Conservation (phyloP, 225 moss, liverwort and hornwort genomes). For the Thuidium tamariscinum region DNA sequence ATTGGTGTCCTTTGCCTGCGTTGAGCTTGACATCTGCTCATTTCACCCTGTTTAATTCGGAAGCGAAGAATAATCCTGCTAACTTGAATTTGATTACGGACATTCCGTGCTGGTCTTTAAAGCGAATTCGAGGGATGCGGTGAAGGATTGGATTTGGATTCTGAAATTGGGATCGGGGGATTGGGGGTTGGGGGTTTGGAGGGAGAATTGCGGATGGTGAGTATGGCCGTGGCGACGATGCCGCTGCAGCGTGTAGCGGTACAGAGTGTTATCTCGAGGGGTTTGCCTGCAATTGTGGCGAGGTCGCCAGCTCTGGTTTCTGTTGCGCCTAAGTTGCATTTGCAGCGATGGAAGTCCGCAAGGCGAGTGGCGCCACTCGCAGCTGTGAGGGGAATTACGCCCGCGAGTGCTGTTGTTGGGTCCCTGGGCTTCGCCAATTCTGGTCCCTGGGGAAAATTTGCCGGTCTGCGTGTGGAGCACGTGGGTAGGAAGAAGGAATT, state of each 20-base stretch:
- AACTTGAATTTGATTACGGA: background rate
- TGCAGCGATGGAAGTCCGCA: conserved; percentile 15
- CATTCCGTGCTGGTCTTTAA: background rate
- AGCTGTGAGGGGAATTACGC: conserved; percentile 3
- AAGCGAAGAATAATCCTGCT: background rate
- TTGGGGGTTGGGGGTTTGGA: background rate
- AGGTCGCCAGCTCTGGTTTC: conserved; percentile 9
- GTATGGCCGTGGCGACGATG: conserved; percentile 17
- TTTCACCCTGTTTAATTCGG: too few relatives aligned
- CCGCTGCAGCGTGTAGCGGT: conserved; percentile 8
- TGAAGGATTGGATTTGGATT: background rate
- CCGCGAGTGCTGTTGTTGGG: conserved; percentile 7
- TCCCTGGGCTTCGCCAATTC: conserved; percentile 17
- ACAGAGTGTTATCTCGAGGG: conserved; percentile 14
- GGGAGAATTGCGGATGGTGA: background rate
- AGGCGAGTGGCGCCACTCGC: conserved; percentile 4
- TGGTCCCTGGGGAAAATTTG: conserved; percentile 12
- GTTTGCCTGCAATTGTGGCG: background rate
- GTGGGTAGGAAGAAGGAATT: conserved; percentile 11
- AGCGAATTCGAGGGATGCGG: background rate
- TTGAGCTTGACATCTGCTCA: background rate
- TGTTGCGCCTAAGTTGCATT: conserved; percentile 18
- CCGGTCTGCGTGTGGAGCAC: conserved; percentile 19
- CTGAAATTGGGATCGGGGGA: background rate
- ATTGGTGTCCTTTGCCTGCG: background rate